phyloP scores from a whole-genome alignment of 2,329 filamentous ascomycete species.

The Xylaria sp. region DNA sequence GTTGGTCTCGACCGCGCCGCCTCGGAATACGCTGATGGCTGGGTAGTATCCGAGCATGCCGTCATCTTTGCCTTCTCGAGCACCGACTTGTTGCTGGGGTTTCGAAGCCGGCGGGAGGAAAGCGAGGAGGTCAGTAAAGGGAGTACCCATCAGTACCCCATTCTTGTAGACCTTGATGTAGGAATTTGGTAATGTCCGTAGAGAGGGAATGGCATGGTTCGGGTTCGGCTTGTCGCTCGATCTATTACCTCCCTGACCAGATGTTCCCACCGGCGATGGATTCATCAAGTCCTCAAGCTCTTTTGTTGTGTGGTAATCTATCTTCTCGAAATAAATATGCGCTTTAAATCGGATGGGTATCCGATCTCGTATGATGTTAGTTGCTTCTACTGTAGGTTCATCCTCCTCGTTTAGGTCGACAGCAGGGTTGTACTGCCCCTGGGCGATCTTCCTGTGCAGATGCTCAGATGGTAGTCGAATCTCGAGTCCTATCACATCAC shows the following conservation, averaged over 20 bases:
- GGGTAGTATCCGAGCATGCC: conserved; percentile 97
- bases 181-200: conserved; percentile 87
- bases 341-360: conserved; percentile 95
- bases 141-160: conserved; percentile 83
- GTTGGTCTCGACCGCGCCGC: conserved; percentile 90
- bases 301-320: conserved; percentile 88
- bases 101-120: conserved; percentile 92
- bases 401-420: conserved; percentile 75
- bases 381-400: conserved; percentile 65
- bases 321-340: conserved; percentile 92
- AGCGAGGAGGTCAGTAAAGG: conserved; percentile 87
- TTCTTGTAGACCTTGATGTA: conserved; percentile 94
- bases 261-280: conserved; percentile 65
- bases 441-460: conserved; percentile 87
- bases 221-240: conserved; percentile 70
- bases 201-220: conserved; percentile 77
- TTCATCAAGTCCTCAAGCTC: conserved; percentile 88
- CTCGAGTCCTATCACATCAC: conserved; percentile 93
- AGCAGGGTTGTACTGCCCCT: conserved; percentile 87
- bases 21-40: conserved; percentile 89
- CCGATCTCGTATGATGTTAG: conserved; percentile 92
- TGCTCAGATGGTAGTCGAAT: conserved; percentile 85
- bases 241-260: conserved; percentile 53
- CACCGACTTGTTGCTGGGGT: conserved; percentile 76
- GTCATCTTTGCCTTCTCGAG: conserved; percentile 89